These are phyloP conservation scores for Phytophthora sansomeana DNA, from an alignment of 352 stramenopile genomes.

Conservation along the genomic window DNA sequence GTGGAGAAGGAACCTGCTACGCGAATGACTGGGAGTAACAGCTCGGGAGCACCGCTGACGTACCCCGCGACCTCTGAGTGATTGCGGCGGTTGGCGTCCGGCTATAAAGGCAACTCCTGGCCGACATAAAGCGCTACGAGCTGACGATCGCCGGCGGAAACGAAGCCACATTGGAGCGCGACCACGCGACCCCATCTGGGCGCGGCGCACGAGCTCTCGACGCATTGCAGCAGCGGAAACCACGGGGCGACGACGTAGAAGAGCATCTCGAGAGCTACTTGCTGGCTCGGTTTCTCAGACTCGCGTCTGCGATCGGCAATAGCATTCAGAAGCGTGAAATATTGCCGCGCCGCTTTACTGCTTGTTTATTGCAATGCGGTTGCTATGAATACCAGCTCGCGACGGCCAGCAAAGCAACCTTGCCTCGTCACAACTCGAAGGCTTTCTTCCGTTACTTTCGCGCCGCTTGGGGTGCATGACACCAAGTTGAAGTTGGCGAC, in stretches of 20 bases:
- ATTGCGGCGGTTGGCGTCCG: constrained; percentile 26
- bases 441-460: constrained; percentile 28
- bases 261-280: no score
- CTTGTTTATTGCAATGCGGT: not conserved
- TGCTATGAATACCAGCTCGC: not conserved
- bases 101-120: constrained; percentile 14
- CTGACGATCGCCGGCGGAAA: constrained; percentile 30
- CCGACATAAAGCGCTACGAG: constrained; percentile 15
- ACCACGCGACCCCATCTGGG: constrained; percentile 21
- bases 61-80: constrained; percentile 32
- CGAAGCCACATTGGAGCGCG: constrained; percentile 17
- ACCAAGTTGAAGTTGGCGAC: constrained; percentile 30
- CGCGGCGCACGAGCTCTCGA: constrained; percentile 12
- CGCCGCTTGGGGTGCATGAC: constrained; percentile 11
- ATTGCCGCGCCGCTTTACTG: constrained; percentile 5
- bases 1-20: not conserved
- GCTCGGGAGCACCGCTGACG: constrained; percentile 25
- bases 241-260: no score
- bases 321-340: constrained; percentile 5
- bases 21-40: constrained; percentile 15
- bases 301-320: not conserved
- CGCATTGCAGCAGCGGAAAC: not conserved
- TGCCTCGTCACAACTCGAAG: constrained; percentile 13
- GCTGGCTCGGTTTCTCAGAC: no score
- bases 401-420: no score